These are phyloP conservation scores for Phaffia rhodozyma DNA, from an alignment of 1,284 basidiomycete genomes.

Conservation along the genomic window DNA sequence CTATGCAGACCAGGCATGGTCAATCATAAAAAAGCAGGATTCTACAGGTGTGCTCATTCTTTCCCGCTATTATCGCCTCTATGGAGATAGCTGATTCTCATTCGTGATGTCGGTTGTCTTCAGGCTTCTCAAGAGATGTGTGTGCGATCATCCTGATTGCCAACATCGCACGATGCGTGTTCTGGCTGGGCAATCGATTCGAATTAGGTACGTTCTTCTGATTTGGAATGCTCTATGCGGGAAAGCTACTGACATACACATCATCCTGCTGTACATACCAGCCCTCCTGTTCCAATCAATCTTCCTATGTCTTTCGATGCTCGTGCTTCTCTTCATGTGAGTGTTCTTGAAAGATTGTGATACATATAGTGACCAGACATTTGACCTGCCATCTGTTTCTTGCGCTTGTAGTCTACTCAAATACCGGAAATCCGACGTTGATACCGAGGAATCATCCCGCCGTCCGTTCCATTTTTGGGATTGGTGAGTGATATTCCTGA, in stretches of 20 bases:
- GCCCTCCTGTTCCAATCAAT: conserved; percentile 62
- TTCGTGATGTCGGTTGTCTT: no score
- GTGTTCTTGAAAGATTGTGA: background rate
- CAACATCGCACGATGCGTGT: conserved; percentile 73
- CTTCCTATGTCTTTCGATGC: conserved; percentile 68
- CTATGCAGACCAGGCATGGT: conserved; percentile 53
- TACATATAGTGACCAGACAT: conserved; percentile 13
- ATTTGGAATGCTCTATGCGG: background rate
- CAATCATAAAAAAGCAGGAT: conserved; percentile 44
- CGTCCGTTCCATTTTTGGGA: conserved; percentile 73
- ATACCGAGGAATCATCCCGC: conserved; percentile 35
- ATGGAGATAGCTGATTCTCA: conserved; percentile 59
- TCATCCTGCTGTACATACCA: background rate
- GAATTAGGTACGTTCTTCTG: conserved; percentile 40
- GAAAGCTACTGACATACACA: background rate
- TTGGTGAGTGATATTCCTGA: conserved; percentile 39
- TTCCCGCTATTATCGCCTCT: conserved; percentile 23
- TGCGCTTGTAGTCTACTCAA: conserved; percentile 42
- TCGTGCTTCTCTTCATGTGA: conserved; percentile 23
- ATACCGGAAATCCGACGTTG: conserved; percentile 5
- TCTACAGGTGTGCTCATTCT: conserved; percentile 1
- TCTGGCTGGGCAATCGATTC: conserved; percentile 67
- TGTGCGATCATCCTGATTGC: conserved; percentile 67
- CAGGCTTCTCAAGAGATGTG: conserved; percentile 59
- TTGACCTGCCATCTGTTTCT: conserved; percentile 18